A percentile compares a stretch with the other conserved stretches of the same genome.
Evolutionary conservation across 306 rosid species (phyloP).

Genomic region (Casuarina cunninghamiana): DNA sequence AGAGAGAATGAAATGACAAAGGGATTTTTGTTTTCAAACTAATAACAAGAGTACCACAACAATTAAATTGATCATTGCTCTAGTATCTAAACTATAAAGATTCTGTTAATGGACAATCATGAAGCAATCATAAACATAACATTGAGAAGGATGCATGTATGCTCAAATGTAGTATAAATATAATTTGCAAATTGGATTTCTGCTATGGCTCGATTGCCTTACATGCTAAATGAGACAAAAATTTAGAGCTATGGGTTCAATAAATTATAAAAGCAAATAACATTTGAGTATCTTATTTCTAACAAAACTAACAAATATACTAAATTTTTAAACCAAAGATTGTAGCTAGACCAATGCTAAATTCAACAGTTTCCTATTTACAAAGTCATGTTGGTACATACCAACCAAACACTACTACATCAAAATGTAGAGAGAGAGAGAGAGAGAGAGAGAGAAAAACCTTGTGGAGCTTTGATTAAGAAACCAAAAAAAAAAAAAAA

Average conservation of each 20-base stretch:
- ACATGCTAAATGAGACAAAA: constrained; percentile 29
- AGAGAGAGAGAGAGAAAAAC: too few species aligned
- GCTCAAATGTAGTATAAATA: constrained; percentile 93
- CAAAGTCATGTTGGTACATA: constrained; percentile 18
- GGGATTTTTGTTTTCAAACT: neutral
- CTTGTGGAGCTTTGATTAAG: neutral
- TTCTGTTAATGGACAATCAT: constrained; percentile 21
- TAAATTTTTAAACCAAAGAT: constrained; percentile 59
- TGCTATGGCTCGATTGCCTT: constrained; percentile 95
- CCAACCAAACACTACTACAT: neutral
- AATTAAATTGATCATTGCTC: constrained; percentile 91
- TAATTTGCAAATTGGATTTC: constrained; percentile 99
- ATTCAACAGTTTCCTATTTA: constrained; percentile 83
- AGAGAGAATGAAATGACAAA: constrained; percentile 14
- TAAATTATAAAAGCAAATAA: constrained; percentile 1
- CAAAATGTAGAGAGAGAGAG: neutral
- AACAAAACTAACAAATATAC: constrained; percentile 6
- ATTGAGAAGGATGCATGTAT: constrained; percentile 54
- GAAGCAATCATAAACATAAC: constrained; percentile 18
- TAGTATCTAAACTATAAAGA: constrained; percentile 73
- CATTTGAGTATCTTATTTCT: constrained; percentile 16
- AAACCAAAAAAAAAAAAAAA: too few species aligned
- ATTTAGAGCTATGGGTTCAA: constrained; percentile 13
- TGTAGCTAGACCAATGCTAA: constrained; percentile 97
- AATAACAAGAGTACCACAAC: constrained; percentile 64